Evolutionary conservation across 2,329 filamentous ascomycete species (phyloP).

Genomic region (Atkinsonella hypoxylon): DNA sequence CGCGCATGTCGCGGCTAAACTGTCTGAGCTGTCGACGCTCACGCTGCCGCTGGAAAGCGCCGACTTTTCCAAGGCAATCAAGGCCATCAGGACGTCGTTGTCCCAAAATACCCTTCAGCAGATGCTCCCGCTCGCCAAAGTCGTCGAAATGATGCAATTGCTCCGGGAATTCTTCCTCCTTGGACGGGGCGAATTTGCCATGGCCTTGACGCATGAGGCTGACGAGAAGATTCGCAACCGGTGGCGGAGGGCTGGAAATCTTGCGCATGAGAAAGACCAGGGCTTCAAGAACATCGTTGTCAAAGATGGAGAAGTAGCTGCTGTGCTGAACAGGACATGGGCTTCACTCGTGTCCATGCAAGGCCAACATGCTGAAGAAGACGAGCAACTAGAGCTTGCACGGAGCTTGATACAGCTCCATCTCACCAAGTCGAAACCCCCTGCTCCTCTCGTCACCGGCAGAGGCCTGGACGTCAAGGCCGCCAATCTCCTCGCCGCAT

Average conservation of each 20-base stretch:
- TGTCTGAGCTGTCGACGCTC: conserved; percentile 56
- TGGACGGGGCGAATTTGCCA: conserved; percentile 80
- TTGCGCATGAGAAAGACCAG: conserved; percentile 45
- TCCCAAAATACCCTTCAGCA: conserved; percentile 76
- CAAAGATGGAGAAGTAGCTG: conserved; percentile 77
- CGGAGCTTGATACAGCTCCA: conserved; percentile 61
- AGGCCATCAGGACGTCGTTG: conserved; percentile 65
- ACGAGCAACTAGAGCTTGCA: conserved; percentile 75
- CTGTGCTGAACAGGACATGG: conserved; percentile 68
- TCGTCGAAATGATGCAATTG: conserved; percentile 64
- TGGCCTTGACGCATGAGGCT: conserved; percentile 74
- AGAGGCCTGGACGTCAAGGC: conserved; percentile 21
- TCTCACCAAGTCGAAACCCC: conserved; percentile 36
- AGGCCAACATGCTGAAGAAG: conserved; percentile 58
- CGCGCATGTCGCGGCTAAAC: conserved; percentile 54
- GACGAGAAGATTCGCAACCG: conserved; percentile 67
- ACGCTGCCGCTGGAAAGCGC: conserved; percentile 62
- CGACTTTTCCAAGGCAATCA: conserved; percentile 59
- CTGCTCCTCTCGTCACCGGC: conserved; percentile 26
- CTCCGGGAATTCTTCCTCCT: conserved; percentile 81
- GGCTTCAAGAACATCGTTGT: conserved; percentile 39
- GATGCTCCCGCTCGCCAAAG: conserved; percentile 64
- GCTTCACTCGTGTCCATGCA: conserved; percentile 66
- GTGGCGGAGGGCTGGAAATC: conserved; percentile 51
- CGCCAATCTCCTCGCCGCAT: conserved; percentile 28